Conservation (phyloP, 306 rosid species). For the Ammopiptanthus mongolicus region DNA sequence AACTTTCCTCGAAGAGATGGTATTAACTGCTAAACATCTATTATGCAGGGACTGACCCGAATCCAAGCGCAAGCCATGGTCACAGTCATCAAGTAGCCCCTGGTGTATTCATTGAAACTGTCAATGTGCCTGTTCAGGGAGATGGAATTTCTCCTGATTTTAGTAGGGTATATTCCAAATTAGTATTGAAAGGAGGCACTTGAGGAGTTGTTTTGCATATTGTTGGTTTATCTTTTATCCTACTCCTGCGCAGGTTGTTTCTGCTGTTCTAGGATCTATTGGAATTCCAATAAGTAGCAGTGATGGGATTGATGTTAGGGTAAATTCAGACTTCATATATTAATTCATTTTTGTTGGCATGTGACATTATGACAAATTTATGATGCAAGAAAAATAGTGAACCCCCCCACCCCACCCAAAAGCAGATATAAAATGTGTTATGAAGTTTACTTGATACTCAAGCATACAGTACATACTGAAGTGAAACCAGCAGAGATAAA, state of each 20-base stretch:
- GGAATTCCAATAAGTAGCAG: conserved; percentile 64
- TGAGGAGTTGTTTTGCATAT: conserved; percentile 14
- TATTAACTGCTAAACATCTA: conserved; percentile 23
- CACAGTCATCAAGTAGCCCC: conserved; percentile 68
- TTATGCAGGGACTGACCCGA: conserved; percentile 67
- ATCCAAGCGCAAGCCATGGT: conserved; percentile 65
- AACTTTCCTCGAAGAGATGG: background rate
- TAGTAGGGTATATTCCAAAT: conserved; percentile 56
- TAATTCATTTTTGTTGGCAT: background rate
- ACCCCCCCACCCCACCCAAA: background rate
- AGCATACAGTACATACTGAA: background rate
- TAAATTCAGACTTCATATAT: conserved; percentile 25
- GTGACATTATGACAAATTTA: background rate
- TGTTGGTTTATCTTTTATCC: conserved; percentile 14
- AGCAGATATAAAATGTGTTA: background rate
- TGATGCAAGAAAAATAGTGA: background rate
- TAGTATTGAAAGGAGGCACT: conserved; percentile 7
- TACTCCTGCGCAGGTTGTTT: conserved; percentile 53
- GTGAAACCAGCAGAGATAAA: background rate
- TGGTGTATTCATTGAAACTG: conserved; percentile 85
- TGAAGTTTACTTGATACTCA: background rate
- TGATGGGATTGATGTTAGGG: conserved; percentile 79
- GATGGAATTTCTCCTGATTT: conserved; percentile 74
- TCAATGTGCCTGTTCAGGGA: conserved; percentile 80
- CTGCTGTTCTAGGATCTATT: conserved; percentile 85